Evolutionary conservation across 2,329 filamentous ascomycete genomes (phyloP).

Genomic region (Macrophomina phaseolina): DNA sequence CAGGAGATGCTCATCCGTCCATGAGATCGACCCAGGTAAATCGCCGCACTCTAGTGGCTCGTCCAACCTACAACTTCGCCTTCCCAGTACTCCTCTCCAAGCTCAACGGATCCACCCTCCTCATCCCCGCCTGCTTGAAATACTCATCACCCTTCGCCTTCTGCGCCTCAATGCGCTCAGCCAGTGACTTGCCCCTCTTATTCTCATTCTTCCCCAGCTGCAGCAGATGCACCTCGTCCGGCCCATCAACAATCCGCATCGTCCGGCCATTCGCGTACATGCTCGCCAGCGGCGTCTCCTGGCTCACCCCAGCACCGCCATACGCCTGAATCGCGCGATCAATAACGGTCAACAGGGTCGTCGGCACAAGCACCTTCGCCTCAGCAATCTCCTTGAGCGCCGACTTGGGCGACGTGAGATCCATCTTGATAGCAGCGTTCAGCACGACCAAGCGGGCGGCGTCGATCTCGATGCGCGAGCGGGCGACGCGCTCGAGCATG

Average conservation of each 20-base stretch:
- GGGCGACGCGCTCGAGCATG: conserved; percentile 93
- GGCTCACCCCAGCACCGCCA: conserved; percentile 86
- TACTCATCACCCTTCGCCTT: conserved; percentile 68
- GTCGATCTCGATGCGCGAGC: conserved; percentile 91
- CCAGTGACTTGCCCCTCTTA: conserved; percentile 66
- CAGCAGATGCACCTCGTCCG: conserved; percentile 85
- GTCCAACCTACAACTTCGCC: conserved; percentile 23
- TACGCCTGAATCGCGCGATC: conserved; percentile 94
- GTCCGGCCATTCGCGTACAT: conserved; percentile 85
- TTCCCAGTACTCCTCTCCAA: conserved; percentile 21
- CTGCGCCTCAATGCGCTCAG: conserved; percentile 69
- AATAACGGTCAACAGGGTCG: conserved; percentile 82
- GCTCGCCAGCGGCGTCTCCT: conserved; percentile 83
- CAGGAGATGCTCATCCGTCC: too few species aligned
- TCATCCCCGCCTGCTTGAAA: conserved; percentile 62
- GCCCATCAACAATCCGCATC: conserved; percentile 86
- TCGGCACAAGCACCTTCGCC: conserved; percentile 90
- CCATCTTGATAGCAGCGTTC: conserved; percentile 95
- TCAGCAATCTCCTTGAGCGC: conserved; percentile 93
- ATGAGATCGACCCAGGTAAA: too few species aligned
- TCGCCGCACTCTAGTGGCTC: background rate
- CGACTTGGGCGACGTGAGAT: conserved; percentile 84
- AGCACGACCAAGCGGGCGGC: conserved; percentile 86
- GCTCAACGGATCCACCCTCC: conserved; percentile 13
- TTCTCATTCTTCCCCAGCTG: conserved; percentile 85